Base-by-base conservation (phyloP, 768 basidiomycete genomes). In the Leccinum olivaceopallidum region DNA sequence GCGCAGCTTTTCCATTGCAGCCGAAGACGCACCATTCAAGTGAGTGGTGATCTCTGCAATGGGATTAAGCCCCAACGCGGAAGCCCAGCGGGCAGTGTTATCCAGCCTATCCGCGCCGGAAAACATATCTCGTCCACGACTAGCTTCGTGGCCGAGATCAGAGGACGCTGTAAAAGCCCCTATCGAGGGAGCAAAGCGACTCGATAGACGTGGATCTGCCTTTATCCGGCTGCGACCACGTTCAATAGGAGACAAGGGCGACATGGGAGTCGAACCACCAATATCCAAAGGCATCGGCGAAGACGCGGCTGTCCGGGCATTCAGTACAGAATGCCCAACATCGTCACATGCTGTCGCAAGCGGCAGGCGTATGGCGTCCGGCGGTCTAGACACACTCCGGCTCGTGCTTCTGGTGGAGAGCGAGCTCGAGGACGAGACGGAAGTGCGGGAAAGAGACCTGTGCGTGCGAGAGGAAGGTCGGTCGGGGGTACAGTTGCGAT, bases 361-460 rank as follows among this genome's bases (percentile, higher is more conserved):
- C 20, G 58, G 69, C 49, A 67, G 60, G 14, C 57, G 64, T 37
- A 67, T 53, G 22, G 68, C 63, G 16, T 67, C 67, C 68, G 42
- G 77, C 2, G 77, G 74, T 44, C 79, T 73, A 10, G 81, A 83
- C 14, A 72, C 67, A 61, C 79, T 79, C 37, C 80, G 76, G 47
- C 79, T 77, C 13, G 69, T 65, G 34, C 77, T 77, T 47, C 77
- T 70, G 6, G 73, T 71, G 9, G 78, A 78, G 5, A 74, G 69
- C 8, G 80, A 77, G 50, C 75, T 77, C 16, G 76, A 77, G 34
- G 74, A 74, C 2, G 75, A 69, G 16, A 76, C 70, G 10, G 83
- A 83, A 2, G 79, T 76, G n/a, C 83, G 75, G 13, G 83, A 86
- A 32, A 80, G 69, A 5, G 85, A 84, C 32, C 83, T 78, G 58